These are phyloP conservation scores for Tylopilus cervinicoccineus DNA, from an alignment of 768 basidiomycete genomes.

Conservation along the genomic window DNA sequence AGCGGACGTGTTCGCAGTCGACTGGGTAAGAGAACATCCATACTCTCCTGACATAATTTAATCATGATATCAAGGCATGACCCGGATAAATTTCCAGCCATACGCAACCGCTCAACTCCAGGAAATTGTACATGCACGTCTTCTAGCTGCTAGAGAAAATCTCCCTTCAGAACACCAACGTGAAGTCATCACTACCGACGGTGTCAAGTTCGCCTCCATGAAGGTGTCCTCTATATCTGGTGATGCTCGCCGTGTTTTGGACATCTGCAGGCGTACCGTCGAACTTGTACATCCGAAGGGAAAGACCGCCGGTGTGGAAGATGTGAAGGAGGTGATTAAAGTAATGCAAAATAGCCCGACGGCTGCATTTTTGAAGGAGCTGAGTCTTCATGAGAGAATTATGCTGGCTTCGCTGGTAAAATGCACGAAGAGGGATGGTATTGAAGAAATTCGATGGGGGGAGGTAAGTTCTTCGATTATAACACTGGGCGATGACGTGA, in stretches of 20 bases:
- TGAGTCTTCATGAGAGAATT: constrained; percentile 84
- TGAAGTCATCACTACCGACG: constrained; percentile 60
- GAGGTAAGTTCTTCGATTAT: constrained; percentile 46
- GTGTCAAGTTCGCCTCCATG: constrained; percentile 81
- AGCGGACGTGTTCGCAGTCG: constrained; percentile 89
- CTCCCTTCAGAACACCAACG: constrained; percentile 42
- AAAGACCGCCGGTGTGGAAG: constrained; percentile 57
- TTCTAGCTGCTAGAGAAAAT: constrained; percentile 56
- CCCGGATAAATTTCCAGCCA: constrained; percentile 88
- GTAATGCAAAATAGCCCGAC: constrained; percentile 91
- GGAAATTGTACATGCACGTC: constrained; percentile 81
- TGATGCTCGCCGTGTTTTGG: constrained; percentile 89
- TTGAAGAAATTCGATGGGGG: constrained; percentile 84
- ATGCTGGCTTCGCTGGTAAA: constrained; percentile 83
- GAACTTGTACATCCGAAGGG: constrained; percentile 61
- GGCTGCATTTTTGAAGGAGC: constrained; percentile 74
- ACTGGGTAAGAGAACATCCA: constrained; percentile 53
- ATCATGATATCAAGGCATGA: constrained; percentile 57
- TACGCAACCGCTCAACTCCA: constrained; percentile 77
- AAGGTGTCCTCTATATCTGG: constrained; percentile 80
- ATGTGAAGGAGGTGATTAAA: constrained; percentile 76
- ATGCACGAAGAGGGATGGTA: constrained; percentile 77
- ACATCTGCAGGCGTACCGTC: constrained; percentile 90
- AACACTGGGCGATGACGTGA: neutral
- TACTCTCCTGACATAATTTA: neutral